A percentile compares a stretch with the other conserved stretches of the same genome.
Conservation (phyloP, 208 protist species). For the Trypanosoma mega region DNA sequence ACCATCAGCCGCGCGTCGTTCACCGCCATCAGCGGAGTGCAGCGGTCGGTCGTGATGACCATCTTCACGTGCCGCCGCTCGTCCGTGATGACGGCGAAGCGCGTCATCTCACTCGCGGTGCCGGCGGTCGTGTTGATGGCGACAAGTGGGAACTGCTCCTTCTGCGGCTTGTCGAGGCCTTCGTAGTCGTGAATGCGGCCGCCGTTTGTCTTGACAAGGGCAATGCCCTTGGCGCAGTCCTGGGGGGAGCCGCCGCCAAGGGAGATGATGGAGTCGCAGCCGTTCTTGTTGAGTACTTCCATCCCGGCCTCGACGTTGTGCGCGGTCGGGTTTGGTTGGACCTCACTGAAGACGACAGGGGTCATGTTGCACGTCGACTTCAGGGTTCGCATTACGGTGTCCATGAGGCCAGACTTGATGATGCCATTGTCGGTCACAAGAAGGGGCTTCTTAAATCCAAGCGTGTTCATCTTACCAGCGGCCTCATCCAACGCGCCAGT, state of each 20-base stretch:
- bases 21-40: constrained; percentile 72
- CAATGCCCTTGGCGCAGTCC: constrained; percentile 85
- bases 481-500: constrained; percentile 55
- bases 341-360: constrained; percentile 52
- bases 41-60: constrained; percentile 60
- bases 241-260: constrained; percentile 88
- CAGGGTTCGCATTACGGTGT: constrained; percentile 40
- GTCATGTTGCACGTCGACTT: constrained; percentile 58
- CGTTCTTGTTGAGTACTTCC: constrained; percentile 43
- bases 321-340: constrained; percentile 67
- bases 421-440: constrained; percentile 74
- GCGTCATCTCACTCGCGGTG: constrained; percentile 90
- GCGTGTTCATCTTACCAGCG: constrained; percentile 49
- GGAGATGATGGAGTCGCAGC: constrained; percentile 66
- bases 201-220: constrained; percentile 72
- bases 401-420: constrained; percentile 47
- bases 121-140: constrained; percentile 89
- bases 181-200: constrained; percentile 63
- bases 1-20: constrained; percentile 79
- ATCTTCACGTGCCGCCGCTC: constrained; percentile 65
- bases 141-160: constrained; percentile 59
- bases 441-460: constrained; percentile 65
- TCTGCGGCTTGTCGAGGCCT: constrained; percentile 45
- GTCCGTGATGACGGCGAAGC: constrained; percentile 86
- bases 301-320: constrained; percentile 55